These are phyloP conservation scores for Sanghuangporus weigelae DNA, from an alignment of 1,284 basidiomycete genomes.

Conservation along the genomic window DNA sequence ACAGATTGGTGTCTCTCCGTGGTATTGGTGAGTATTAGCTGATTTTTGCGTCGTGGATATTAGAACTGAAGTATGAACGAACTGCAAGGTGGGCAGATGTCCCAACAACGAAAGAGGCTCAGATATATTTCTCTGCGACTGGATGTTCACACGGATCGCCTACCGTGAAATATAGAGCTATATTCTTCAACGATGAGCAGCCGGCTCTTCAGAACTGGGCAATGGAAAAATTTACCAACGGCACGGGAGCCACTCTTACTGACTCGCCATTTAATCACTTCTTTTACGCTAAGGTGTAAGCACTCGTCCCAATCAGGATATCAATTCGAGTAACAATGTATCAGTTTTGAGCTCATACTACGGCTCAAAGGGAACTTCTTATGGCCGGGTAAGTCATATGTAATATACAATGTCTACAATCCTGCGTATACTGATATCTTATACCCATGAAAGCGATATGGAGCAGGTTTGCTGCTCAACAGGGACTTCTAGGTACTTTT, in stretches of 20 bases:
- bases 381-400: constrained; percentile 47
- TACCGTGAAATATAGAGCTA: constrained; percentile 66
- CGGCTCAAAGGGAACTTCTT: constrained; percentile 67
- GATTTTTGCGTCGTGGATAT: neutral
- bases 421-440: neutral
- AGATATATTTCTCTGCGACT: constrained; percentile 44
- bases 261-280: constrained; percentile 57
- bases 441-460: neutral
- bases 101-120: constrained; percentile 44
- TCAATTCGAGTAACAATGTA: neutral
- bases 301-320: no score
- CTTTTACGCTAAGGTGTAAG: constrained; percentile 51
- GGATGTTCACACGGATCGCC: constrained; percentile 62
- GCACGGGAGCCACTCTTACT: constrained; percentile 43
- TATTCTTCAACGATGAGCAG: constrained; percentile 63
- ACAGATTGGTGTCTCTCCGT: constrained; percentile 66
- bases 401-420: no score
- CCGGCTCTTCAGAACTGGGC: constrained; percentile 51
- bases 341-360: constrained; percentile 60
- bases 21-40: constrained; percentile 46
- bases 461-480: neutral
- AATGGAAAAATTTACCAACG: constrained; percentile 62
- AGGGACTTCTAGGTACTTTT: no score
- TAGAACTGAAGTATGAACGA: no score
- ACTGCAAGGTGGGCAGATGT: constrained; percentile 52